phyloP scores from a whole-genome alignment of 352 stramenopile species.

The Aphanomyces astaci region DNA sequence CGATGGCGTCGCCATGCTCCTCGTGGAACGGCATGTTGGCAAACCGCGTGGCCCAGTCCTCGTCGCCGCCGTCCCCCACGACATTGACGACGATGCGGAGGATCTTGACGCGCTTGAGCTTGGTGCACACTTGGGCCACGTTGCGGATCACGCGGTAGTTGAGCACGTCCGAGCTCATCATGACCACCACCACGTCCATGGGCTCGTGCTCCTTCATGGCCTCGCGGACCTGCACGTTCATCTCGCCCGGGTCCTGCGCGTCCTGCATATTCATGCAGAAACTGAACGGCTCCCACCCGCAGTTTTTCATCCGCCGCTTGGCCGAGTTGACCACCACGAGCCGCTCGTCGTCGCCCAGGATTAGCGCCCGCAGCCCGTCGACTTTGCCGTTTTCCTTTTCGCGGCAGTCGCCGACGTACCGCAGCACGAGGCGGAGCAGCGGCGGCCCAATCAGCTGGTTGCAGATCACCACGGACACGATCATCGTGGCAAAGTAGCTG shows the following conservation, averaged over 20 bases:
- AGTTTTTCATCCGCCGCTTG: slow-evolving; percentile 41
- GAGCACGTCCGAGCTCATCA: slow-evolving; percentile 50
- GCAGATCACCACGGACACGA: slow-evolving; percentile 60
- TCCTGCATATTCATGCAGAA: slow-evolving; percentile 23
- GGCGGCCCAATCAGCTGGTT: slow-evolving; percentile 59
- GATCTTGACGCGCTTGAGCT: slow-evolving; percentile 38
- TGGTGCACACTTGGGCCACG: slow-evolving; percentile 40
- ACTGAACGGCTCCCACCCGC: slow-evolving; percentile 41
- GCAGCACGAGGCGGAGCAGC: slow-evolving; percentile 47
- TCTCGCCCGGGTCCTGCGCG: slow-evolving; percentile 17
- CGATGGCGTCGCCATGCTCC: slow-evolving; percentile 51
- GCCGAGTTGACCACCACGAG: slow-evolving; percentile 32
- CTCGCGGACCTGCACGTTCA: slow-evolving; percentile 31
- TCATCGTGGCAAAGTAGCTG: slow-evolving; percentile 65
- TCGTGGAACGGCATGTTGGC: slow-evolving; percentile 45
- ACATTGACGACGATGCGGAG: slow-evolving; percentile 53
- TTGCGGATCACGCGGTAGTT: slow-evolving; percentile 49
- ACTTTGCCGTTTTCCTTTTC: slow-evolving; percentile 55
- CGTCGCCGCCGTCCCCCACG: slow-evolving; percentile 25
- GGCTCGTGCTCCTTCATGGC: slow-evolving; percentile 30
- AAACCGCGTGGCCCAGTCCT: slow-evolving; percentile 29
- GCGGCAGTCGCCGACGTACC: slow-evolving; percentile 43
- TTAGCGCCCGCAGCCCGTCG: slow-evolving; percentile 40
- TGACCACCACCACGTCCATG: slow-evolving; percentile 48
- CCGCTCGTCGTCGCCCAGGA: slow-evolving; percentile 32